These are phyloP conservation scores for Alnus rubra DNA, from an alignment of 306 rosid genomes.

Conservation along the genomic window DNA sequence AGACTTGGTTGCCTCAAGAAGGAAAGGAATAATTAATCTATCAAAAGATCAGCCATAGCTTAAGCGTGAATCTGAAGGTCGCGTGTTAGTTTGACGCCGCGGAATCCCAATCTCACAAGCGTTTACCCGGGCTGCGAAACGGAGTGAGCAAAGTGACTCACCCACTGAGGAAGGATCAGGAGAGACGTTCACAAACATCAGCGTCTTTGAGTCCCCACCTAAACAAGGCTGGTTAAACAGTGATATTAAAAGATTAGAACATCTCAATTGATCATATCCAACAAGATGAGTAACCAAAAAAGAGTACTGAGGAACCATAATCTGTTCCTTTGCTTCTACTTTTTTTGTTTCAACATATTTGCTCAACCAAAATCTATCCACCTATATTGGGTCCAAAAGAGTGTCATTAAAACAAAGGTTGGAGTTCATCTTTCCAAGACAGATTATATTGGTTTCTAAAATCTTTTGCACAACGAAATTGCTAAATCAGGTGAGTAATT, in stretches of 20 bases:
- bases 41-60: constrained; percentile 57
- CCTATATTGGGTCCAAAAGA: neutral
- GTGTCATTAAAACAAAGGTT: neutral
- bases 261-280: constrained; percentile 3
- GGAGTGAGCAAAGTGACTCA: constrained; percentile 91
- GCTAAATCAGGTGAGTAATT: too few species aligned
- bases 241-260: constrained; percentile 26
- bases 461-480: neutral
- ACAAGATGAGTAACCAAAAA: neutral
- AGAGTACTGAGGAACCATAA: neutral
- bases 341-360: neutral
- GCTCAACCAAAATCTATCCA: neutral
- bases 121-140: constrained; percentile 90
- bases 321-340: neutral
- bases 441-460: neutral
- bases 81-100: constrained; percentile 72
- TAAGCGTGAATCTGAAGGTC: constrained; percentile 58
- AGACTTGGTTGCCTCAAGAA: constrained; percentile 32
- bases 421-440: neutral
- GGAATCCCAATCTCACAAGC: constrained; percentile 95
- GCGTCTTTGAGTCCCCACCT: constrained; percentile 92
- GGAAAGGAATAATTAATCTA: constrained; percentile 21
- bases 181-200: constrained; percentile 91
- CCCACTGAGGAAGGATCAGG: constrained; percentile 73
- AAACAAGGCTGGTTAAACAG: constrained; percentile 79